A percentile compares a stretch with the other conserved stretches of the same genome.
phyloP scores from a whole-genome alignment of 176 grass and related monocot species.

The Cenchrus americanus region DNA sequence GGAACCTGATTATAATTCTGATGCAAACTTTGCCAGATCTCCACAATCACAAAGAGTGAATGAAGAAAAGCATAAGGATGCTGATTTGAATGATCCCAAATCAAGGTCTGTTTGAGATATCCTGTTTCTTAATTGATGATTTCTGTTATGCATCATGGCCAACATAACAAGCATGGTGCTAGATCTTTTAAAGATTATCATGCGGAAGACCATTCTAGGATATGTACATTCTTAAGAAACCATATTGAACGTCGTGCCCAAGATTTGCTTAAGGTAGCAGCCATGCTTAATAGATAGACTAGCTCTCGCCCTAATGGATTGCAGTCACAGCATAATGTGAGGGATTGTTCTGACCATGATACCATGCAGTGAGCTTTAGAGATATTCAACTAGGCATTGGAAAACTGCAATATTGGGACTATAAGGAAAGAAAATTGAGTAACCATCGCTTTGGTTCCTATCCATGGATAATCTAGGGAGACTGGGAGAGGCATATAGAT shows the following conservation, averaged over 20 bases:
- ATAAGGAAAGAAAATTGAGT: neutral
- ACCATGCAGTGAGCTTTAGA: neutral
- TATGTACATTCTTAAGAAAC: neutral
- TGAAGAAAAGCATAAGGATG: neutral
- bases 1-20: neutral
- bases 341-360: neutral
- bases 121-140: neutral
- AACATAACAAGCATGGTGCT: neutral
- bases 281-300: neutral
- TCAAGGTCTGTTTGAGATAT: neutral
- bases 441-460: neutral
- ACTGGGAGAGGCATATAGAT: too few relatives aligned
- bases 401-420: neutral
- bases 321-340: neutral
- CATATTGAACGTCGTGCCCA: neutral
- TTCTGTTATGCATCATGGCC: neutral
- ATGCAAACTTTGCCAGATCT: neutral
- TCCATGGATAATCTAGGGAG: neutral
- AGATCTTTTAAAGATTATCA: neutral
- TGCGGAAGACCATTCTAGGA: neutral
- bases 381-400: neutral
- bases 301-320: neutral
- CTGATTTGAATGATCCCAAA: neutral
- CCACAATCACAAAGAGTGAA: neutral
- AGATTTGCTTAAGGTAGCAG: neutral